Base-by-base conservation (phyloP, 768 basidiomycete genomes). In the Termitomyces sp. region DNA sequence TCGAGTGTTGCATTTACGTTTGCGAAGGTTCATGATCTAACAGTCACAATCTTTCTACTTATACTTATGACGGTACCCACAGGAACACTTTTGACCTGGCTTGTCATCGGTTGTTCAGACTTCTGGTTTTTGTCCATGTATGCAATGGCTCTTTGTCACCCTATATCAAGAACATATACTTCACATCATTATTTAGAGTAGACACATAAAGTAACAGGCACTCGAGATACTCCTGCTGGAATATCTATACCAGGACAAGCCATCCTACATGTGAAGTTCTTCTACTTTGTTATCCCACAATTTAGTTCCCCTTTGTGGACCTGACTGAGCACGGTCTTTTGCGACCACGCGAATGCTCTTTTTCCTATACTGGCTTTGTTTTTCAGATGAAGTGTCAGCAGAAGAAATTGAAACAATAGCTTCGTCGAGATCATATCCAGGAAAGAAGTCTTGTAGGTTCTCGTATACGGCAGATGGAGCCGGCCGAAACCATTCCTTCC, bases 321-420 rank as follows among this genome's bases (percentile, higher is more conserved):
- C 77, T 32, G 78, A 74, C 63, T 85, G 81, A 47, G 82, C 74
- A 60, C 81, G 81, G 45, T 92, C 91, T 60, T 86, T 86, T 0
- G 90, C 94, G 55, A 94, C 88, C 56, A 87, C 83, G 55, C 92
- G 85, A 57, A 97, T 95, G 46, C 90, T 93, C 79, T 91, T 93
- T 37, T 65, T 63, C 59, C 59, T 67, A 3, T 63, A 61, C 32
- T 61, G 38, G 29, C 55, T 29, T 11, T 36, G 57, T 49, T 63
- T 60, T 45, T 42, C 32, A n/a, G 43, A 47, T 43, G 49, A 15
- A n/a, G 81, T 9, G 79, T 84, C 50, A 76, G 77, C 38, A 77
- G 79, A 34, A 78, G 79, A 75, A 34, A 82, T 78, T 60, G 90
- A 84, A 56, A 91, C 84, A 62, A 96, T 83, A 1, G 91, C 89